A percentile compares a stretch with the other conserved stretches of the same genome.
These are phyloP conservation scores for Amorphotheca resinae DNA, from an alignment of 495 filamentous ascomycete species.

Conservation along the genomic window DNA sequence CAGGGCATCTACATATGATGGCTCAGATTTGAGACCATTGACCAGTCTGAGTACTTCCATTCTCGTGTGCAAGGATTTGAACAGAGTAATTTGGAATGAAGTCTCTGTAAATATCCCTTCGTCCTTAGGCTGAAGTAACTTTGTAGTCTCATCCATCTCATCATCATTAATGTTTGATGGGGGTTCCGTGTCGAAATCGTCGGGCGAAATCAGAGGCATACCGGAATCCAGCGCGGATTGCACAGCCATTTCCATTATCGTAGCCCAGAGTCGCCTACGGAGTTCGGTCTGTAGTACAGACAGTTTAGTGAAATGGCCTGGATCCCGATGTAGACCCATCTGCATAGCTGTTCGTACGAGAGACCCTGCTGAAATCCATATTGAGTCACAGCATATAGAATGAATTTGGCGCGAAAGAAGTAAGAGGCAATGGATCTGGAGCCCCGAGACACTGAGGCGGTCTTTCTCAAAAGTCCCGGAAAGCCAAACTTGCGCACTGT, in stretches of 20 bases:
- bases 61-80: slow-evolving; percentile 35
- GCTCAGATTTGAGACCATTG: slow-evolving; percentile 33
- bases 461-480: slow-evolving; percentile 35
- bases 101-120: slow-evolving; percentile 29
- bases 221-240: slow-evolving; percentile 45
- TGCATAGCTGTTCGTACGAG: slow-evolving; percentile 43
- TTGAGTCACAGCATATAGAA: slow-evolving; percentile 38
- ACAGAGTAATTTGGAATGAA: slow-evolving; percentile 39
- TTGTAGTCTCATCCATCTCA: slow-evolving; percentile 35
- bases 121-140: slow-evolving; percentile 23
- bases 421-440: slow-evolving; percentile 43
- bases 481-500: slow-evolving; percentile 43
- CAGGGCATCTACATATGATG: slow-evolving; percentile 39
- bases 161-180: slow-evolving; percentile 47
- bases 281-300: slow-evolving; percentile 37
- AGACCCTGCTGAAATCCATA: slow-evolving; percentile 43
- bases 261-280: slow-evolving; percentile 48
- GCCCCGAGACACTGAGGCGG: slow-evolving; percentile 33
- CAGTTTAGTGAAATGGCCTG: slow-evolving; percentile 36
- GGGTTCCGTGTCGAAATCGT: slow-evolving; percentile 29
- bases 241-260: slow-evolving; percentile 45
- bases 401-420: slow-evolving; percentile 40
- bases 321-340: slow-evolving; percentile 48
- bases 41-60: slow-evolving; percentile 35
- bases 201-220: slow-evolving; percentile 32